Evolutionary conservation across 2,329 filamentous ascomycete genomes (phyloP).

Genomic region (Aaosphaeria pasadenensis): DNA sequence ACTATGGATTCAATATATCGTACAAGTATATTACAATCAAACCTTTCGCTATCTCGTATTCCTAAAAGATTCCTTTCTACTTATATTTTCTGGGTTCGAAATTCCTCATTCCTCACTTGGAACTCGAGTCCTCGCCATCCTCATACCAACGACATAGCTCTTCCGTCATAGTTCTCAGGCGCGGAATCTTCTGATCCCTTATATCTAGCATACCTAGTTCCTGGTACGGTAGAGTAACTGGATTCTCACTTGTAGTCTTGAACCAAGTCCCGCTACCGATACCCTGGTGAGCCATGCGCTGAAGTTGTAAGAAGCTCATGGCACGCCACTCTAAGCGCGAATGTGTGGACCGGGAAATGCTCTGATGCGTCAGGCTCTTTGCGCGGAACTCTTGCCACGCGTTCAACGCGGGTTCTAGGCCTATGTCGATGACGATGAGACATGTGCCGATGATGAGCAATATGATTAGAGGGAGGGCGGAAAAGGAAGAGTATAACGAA

Average conservation of each 20-base stretch:
- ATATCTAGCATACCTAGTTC: background rate
- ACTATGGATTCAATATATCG: no score
- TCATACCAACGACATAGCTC: background rate
- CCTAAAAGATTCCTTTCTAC: no score
- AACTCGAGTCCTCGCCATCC: background rate
- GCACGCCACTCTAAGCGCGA: background rate
- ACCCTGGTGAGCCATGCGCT: background rate
- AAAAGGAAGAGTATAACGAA: conserved; percentile 1
- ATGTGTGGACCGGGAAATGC: background rate
- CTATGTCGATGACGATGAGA: background rate
- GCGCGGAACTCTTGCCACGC: background rate
- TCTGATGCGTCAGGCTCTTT: background rate
- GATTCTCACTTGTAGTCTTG: background rate
- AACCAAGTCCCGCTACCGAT: background rate
- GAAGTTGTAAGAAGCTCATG: background rate
- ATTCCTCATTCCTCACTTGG: no score
- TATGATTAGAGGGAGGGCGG: background rate
- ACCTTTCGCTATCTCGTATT: no score
- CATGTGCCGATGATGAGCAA: background rate
- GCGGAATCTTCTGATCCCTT: background rate
- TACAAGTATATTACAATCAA: no score
- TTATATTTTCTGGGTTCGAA: no score
- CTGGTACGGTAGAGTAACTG: background rate
- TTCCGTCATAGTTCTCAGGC: background rate
- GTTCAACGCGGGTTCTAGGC: conserved; percentile 1